phyloP scores from a whole-genome alignment of 345 rosid species.

The Barbarea vulgaris region DNA sequence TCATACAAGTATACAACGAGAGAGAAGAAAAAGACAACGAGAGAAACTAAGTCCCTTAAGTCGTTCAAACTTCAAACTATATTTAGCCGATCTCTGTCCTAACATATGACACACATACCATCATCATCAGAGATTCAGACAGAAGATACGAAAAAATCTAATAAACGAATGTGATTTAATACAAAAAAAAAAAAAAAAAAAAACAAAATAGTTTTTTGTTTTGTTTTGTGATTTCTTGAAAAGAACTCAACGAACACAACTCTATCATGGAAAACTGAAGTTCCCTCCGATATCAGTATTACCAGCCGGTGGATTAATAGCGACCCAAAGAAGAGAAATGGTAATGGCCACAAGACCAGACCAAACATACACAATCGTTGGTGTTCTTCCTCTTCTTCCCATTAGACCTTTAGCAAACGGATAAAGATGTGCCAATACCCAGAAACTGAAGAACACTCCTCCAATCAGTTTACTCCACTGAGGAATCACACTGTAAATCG shows the following conservation, averaged over 20 bases:
- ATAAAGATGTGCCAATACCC: slow-evolving; percentile 99
- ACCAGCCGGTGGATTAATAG: slow-evolving; percentile 84
- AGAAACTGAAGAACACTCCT: slow-evolving; percentile 97
- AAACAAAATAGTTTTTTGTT: background rate
- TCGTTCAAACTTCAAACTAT: slow-evolving; percentile 10
- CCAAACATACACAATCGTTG: slow-evolving; percentile 96
- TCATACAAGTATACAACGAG: slow-evolving; percentile 8
- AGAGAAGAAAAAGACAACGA: background rate
- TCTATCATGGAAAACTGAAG: slow-evolving; percentile 81
- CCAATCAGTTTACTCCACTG: slow-evolving; percentile 89
- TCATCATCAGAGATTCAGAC: slow-evolving; percentile 13
- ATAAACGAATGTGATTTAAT: slow-evolving; percentile 27
- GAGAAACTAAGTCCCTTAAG: slow-evolving; percentile 16
- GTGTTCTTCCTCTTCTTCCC: slow-evolving; percentile 98
- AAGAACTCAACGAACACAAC: slow-evolving; percentile 28
- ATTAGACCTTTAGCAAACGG: slow-evolving; percentile 96
- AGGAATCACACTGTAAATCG: slow-evolving; percentile 80
- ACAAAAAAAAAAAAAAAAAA: background rate
- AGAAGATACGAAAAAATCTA: slow-evolving; percentile 22
- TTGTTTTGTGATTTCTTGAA: slow-evolving; percentile 4
- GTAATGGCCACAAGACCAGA: slow-evolving; percentile 94
- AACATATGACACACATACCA: slow-evolving; percentile 9
- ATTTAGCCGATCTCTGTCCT: slow-evolving; percentile 28
- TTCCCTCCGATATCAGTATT: slow-evolving; percentile 79
- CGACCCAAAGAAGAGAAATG: slow-evolving; percentile 96